Evolutionary conservation across 108 stramenopile species (phyloP), one percentile per base, ranked within the genome.

Genomic region (Cylindrotheca fusiformis): DNA sequence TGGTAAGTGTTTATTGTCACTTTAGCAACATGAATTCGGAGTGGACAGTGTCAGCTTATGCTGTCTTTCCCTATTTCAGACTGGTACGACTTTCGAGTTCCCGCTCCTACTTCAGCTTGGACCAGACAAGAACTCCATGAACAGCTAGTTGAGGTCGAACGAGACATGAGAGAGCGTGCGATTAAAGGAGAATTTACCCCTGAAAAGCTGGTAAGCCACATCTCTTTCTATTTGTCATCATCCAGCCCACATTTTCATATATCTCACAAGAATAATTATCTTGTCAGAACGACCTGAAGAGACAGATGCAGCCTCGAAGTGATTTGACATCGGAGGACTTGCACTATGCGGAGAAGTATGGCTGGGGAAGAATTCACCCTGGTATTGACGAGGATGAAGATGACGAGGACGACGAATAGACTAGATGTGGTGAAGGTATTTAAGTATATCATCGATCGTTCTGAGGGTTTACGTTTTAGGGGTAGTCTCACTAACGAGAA

Each of bases 41-140:
- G n/a, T n/a, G n/a, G n/a, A n/a, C n/a, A n/a, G n/a, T n/a, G n/a
- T n/a, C n/a, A n/a, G n/a, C n/a, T n/a, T n/a, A n/a, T n/a, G n/a
- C n/a, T n/a, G n/a, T n/a, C n/a, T n/a, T n/a, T n/a, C n/a, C n/a
- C n/a, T n/a, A n/a, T n/a, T n/a, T n/a, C n/a, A n/a, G 68, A 56
- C 21, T 93, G 85, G 85, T 93, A 90, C 58, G 88, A 93, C 57
- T 93, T 80, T 45, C 82, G 84, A 1, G 67, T 93, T 4, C 73
- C 84, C 41, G 79, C 78, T 48, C 91, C 91, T 4, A 69, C 76
- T 21, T 77, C 69, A 31, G 83, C 81, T 1, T 88, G 84, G 91
- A 88, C 91, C 2, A 62, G 83, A 49, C 63, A 82, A 32, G 91
- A 93, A 30, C 57, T 93, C 1, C 88, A 89, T 26, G 80, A 84